These are phyloP conservation scores for Trifolium subterraneum DNA, from an alignment of 306 rosid species.

Conservation along the genomic window DNA sequence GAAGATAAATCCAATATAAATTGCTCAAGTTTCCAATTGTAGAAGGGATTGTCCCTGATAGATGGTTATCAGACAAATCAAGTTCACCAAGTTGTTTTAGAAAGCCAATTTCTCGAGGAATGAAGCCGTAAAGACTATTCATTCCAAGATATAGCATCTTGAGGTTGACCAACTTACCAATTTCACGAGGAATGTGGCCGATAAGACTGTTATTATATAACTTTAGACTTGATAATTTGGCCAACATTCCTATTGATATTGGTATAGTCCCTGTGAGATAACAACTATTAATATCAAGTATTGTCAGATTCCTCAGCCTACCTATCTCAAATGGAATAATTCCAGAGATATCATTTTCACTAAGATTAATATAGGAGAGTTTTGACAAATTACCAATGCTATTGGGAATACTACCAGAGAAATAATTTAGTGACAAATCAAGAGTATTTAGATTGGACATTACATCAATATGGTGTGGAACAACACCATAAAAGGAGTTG, in stretches of 20 bases:
- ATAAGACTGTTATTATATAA: rapidly evolving
- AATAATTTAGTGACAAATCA: background rate
- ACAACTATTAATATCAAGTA: background rate
- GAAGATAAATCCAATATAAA: background rate
- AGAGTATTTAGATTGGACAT: slow-evolving; percentile 5
- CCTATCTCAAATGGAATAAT: slow-evolving; percentile 29
- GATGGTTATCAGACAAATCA: background rate
- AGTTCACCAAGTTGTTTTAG: background rate
- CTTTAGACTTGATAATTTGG: background rate
- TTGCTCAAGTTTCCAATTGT: slow-evolving; percentile 13
- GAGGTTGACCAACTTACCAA: background rate
- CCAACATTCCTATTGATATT: background rate
- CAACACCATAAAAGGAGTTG: background rate
- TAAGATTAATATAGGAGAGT: background rate
- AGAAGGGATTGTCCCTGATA: background rate
- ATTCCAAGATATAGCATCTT: background rate
- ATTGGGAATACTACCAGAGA: slow-evolving; percentile 13
- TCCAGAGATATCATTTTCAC: background rate
- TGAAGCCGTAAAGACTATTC: background rate
- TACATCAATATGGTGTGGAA: background rate
- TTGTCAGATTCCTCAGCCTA: background rate
- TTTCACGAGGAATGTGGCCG: background rate
- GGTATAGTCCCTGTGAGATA: background rate
- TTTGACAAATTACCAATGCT: background rate
- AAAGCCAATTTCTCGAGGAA: background rate